Base-by-base conservation (phyloP, 2,329 filamentous ascomycete genomes). In the Zelopaecilomyces penicillatus region DNA sequence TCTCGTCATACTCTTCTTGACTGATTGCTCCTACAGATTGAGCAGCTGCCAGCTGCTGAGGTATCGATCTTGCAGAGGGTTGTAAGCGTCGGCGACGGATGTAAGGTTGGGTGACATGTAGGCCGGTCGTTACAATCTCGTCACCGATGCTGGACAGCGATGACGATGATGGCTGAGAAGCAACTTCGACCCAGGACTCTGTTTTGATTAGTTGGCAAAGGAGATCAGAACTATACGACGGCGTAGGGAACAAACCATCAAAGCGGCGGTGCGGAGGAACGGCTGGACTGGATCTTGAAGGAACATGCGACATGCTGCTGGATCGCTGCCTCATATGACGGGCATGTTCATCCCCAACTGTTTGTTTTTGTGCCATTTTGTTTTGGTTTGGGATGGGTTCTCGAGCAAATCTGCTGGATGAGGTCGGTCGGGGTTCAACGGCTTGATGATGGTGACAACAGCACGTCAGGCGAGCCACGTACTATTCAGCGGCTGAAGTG, bases 151-250 rank as follows among this genome's bases (percentile, higher is more conserved):
- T 95, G 19, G 90, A 95, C 9, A 95, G 72, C 10, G 90, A 96
- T 3, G 91, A 95, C 2, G 91, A 95, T 0, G 91, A 96, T 6
- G 91, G 89, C 56, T 93, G 87, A 4, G 91, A 96, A 39, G 85
- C 80, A 49, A 98, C 82, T 64, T 98, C 91, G 55, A 97, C 81
- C 93, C 93, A 98, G 6, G 93, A 96, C 69, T 97, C 93, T 90
- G 71, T 53, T 46, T 39, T 31, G 37, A 46, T 56, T 33, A 53
- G 54, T 37, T 44, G 29, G 34, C 29, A 40, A 19, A 37, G 36
- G 37, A 36, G 5, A 10, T 10, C 37, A 26, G 9, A 9, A 27
- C 30, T 27, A 43, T 35, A 4, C 33, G 11, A 39, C 35, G 42
- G 28, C 35, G 34, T 34, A 11, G 27, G 45, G 33, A 30, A 56